These are phyloP conservation scores for Talinum fruticosum DNA, from an alignment of 148 eudicot genomes.

Conservation along the genomic window DNA sequence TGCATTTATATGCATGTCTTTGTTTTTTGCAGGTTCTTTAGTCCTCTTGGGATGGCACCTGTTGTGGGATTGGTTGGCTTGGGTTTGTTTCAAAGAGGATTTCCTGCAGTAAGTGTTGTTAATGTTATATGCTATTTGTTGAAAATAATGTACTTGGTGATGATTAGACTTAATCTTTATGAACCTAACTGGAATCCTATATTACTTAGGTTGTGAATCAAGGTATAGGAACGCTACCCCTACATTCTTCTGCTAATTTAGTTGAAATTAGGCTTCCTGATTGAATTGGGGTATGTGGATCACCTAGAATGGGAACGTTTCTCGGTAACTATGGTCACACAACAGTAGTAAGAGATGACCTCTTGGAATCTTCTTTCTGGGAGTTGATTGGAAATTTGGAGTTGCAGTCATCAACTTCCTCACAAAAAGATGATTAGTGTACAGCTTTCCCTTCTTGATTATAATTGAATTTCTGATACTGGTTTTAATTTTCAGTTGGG, in stretches of 20 bases:
- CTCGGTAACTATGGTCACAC: too few relatives aligned
- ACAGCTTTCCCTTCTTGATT: neutral
- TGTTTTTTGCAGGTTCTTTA: conserved; percentile 68
- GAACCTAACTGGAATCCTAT: neutral
- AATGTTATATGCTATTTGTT: neutral
- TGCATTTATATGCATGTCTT: conserved; percentile 2
- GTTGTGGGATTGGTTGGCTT: conserved; percentile 97
- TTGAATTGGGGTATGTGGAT: too few relatives aligned
- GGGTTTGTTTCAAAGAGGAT: conserved; percentile 89
- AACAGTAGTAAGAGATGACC: too few relatives aligned
- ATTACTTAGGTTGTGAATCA: too few relatives aligned
- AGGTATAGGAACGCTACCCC: too few relatives aligned
- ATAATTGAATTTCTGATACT: neutral
- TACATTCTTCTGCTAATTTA: too few relatives aligned
- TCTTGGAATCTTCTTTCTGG: neutral
- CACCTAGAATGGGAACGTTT: too few relatives aligned
- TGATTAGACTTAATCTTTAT: neutral
- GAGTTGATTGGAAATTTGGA: neutral
- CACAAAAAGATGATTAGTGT: neutral
- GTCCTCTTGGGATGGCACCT: conserved; percentile 99
- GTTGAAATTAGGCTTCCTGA: too few relatives aligned
- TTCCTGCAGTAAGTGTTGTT: conserved; percentile 71
- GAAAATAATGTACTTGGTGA: neutral
- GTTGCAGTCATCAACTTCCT: too few relatives aligned
- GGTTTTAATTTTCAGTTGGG: conserved; percentile 60